These are phyloP conservation scores for Lichtheimia ornata DNA, from an alignment of 371 early-diverging fungal species.

Conservation along the genomic window DNA sequence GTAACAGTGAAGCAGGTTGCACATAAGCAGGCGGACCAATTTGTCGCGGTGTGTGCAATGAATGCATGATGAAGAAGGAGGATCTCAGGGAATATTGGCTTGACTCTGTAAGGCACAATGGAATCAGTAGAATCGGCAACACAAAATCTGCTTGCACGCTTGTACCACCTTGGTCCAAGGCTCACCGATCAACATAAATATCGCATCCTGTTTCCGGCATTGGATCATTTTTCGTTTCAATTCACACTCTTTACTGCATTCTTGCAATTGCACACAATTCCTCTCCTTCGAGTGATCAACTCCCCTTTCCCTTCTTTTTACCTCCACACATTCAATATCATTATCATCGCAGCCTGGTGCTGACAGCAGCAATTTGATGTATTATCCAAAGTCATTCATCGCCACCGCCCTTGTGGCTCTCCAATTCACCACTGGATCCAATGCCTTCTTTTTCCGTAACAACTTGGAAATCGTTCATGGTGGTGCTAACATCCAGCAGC, in stretches of 20 bases:
- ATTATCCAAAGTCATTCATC: conserved; percentile 4
- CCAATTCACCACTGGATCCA: conserved; percentile 1
- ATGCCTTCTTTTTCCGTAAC: conserved; percentile 8
- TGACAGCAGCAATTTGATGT: conserved; percentile 3
- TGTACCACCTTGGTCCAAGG: background rate
- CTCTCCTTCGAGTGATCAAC: background rate
- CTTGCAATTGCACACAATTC: background rate
- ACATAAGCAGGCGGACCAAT: background rate
- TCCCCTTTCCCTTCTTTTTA: conserved; percentile 4
- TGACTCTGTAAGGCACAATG: background rate
- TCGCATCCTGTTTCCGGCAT: background rate
- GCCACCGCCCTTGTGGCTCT: conserved; percentile 6
- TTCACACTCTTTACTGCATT: background rate
- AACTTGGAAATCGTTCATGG: conserved; percentile 15
- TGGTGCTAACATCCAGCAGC: background rate
- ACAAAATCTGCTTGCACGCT: background rate
- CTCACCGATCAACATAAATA: background rate
- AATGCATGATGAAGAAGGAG: too few species aligned
- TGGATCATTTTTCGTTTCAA: background rate
- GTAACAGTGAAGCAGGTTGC: conserved; percentile 2
- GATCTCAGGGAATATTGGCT: too few species aligned
- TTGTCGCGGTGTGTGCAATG: background rate
- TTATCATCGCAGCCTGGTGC: conserved; percentile 9
- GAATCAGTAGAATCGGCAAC: background rate
- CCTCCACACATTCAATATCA: background rate